A percentile compares a stretch with the other conserved stretches of the same genome.
phyloP scores from a whole-genome alignment of 176 grass and related monocot species.

The Calamus simplicifolius region DNA sequence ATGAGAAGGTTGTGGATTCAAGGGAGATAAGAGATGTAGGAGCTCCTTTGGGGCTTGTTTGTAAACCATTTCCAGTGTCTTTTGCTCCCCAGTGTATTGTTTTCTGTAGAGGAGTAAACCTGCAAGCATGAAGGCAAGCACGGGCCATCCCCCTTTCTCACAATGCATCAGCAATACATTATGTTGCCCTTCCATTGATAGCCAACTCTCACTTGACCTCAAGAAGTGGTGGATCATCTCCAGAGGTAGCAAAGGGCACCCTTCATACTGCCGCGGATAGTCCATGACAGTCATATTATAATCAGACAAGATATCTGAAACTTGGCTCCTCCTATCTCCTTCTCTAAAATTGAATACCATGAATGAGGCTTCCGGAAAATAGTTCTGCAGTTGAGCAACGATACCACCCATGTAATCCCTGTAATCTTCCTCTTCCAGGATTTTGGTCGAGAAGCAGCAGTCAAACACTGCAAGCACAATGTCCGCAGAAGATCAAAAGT shows the following conservation, averaged over 20 bases:
- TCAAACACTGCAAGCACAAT: slow-evolving; percentile 33
- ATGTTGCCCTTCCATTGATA: slow-evolving; percentile 23
- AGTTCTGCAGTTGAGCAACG: slow-evolving; percentile 34
- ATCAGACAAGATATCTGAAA: slow-evolving; percentile 20
- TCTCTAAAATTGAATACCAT: slow-evolving; percentile 46
- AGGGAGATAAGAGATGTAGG: slow-evolving; percentile 8
- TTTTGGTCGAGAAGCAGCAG: slow-evolving; percentile 33
- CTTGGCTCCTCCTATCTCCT: slow-evolving; percentile 8
- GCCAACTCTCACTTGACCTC: slow-evolving; percentile 32
- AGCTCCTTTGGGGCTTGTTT: slow-evolving; percentile 26
- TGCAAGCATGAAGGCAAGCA: slow-evolving; percentile 44
- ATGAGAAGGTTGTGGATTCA: slow-evolving; percentile 42
- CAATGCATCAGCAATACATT: slow-evolving; percentile 49
- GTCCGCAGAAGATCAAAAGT: too few species aligned
- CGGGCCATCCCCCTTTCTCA: slow-evolving; percentile 24
- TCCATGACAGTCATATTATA: slow-evolving; percentile 21
- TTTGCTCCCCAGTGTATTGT: slow-evolving; percentile 21
- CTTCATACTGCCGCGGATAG: slow-evolving; percentile 26
- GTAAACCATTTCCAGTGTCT: slow-evolving; percentile 34
- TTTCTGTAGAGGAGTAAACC: slow-evolving; percentile 32
- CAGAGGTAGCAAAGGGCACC: slow-evolving; percentile 33
- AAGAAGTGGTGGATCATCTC: slow-evolving; percentile 23
- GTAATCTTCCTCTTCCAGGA: slow-evolving; percentile 17
- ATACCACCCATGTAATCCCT: slow-evolving; percentile 32
- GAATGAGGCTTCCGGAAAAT: slow-evolving; percentile 31